Evolutionary conservation across 768 basidiomycete genomes (phyloP).

Genomic region (Austroboletus eburneus): DNA sequence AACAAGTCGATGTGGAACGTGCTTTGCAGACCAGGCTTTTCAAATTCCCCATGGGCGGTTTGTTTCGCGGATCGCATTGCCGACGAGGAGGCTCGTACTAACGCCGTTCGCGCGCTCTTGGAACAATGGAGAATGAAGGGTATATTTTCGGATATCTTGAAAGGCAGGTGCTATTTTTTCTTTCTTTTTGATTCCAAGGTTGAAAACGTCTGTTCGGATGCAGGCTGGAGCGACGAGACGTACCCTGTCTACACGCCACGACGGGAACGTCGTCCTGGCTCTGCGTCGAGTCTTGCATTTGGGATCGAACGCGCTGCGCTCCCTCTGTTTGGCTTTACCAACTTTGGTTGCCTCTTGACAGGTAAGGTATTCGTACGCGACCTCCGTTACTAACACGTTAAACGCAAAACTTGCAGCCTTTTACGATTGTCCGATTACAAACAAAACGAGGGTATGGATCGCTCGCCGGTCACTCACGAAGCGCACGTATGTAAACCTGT

Average conservation of each 20-base stretch:
- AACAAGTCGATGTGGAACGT: conserved; percentile 16
- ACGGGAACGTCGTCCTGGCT: background rate
- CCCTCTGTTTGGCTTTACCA: conserved; percentile 42
- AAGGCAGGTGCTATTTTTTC: conserved; percentile 5
- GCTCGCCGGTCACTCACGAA: conserved; percentile 39
- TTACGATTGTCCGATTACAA: conserved; percentile 29
- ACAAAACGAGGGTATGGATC: conserved; percentile 34
- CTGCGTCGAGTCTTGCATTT: conserved; percentile 26
- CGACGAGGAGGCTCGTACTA: conserved; percentile 13
- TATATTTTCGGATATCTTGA: conserved; percentile 19
- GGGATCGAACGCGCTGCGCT: conserved; percentile 42
- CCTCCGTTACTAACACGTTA: background rate
- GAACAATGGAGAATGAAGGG: conserved; percentile 15
- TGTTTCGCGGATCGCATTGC: conserved; percentile 17
- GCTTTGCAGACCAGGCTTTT: conserved; percentile 8
- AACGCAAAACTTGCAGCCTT: conserved; percentile 24
- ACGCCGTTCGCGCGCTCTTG: conserved; percentile 8
- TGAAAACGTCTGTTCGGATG: background rate
- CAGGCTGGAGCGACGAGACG: conserved; percentile 24
- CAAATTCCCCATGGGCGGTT: conserved; percentile 15
- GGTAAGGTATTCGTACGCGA: conserved; percentile 20
- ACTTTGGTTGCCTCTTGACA: conserved; percentile 42
- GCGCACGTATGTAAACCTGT: conserved; percentile 33
- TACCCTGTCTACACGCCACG: conserved; percentile 25
- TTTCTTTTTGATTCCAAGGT: background rate